Evolutionary conservation across 2,329 filamentous ascomycete genomes (phyloP).

Genomic region (Gaeumannomyces tritici): DNA sequence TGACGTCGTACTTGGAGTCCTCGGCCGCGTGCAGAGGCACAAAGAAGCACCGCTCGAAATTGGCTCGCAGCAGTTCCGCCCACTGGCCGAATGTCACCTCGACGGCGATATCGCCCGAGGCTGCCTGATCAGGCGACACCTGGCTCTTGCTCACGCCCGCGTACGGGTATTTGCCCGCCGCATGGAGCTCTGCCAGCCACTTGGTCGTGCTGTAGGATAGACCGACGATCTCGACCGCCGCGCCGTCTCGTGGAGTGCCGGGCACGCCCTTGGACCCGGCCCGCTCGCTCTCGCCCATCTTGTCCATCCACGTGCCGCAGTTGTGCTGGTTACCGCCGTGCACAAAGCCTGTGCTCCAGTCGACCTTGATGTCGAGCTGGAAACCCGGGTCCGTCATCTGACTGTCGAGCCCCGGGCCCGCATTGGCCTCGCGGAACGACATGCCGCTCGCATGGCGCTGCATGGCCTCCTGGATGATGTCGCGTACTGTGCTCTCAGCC

Average conservation of each 20-base stretch:
- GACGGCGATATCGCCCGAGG: constrained; percentile 30
- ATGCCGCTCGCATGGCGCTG: constrained; percentile 87
- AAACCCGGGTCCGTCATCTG: constrained; percentile 94
- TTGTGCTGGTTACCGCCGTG: constrained; percentile 92
- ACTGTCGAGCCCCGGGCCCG: constrained; percentile 75
- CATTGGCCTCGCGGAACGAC: constrained; percentile 90
- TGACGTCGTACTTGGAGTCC: constrained; percentile 71
- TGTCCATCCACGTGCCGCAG: constrained; percentile 99
- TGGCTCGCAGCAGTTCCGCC: constrained; percentile 69
- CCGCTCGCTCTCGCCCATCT: constrained; percentile 96
- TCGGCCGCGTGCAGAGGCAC: constrained; percentile 62
- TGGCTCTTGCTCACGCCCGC: constrained; percentile 54
- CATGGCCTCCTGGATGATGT: constrained; percentile 86
- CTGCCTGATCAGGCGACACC: constrained; percentile 12
- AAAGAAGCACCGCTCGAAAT: constrained; percentile 90
- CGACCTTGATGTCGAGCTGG: constrained; percentile 80
- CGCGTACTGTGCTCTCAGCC: constrained; percentile 69
- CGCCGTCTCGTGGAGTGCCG: constrained; percentile 92
- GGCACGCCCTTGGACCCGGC: constrained; percentile 89
- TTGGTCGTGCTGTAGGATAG: constrained; percentile 80
- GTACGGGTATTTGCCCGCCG: constrained; percentile 62
- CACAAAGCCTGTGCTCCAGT: constrained; percentile 85
- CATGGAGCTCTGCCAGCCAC: constrained; percentile 65
- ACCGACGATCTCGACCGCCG: constrained; percentile 90
- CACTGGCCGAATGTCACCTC: constrained; percentile 65